phyloP scores from a whole-genome alignment of 192 early-diverging fungal species.

The Linnemannia hyalina region DNA sequence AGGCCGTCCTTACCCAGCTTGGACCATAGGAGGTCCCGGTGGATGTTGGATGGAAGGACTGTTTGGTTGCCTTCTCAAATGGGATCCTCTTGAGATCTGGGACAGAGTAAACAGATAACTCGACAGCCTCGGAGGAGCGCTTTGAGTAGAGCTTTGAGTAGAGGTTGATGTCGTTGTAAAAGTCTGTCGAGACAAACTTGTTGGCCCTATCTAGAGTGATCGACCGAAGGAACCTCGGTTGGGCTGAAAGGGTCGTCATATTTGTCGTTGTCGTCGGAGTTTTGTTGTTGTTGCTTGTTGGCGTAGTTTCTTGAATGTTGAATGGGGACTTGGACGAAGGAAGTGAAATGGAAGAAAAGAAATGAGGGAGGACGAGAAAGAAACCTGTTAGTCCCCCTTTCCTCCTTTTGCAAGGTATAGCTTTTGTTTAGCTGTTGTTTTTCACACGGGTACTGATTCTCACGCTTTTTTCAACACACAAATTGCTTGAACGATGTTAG shows the following conservation, averaged over 20 bases:
- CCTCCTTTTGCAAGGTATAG: too few species aligned
- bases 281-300: background rate
- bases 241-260: constrained; percentile 39
- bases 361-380: too few species aligned
- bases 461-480: background rate
- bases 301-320: background rate
- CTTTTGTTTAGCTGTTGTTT: background rate
- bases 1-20: constrained; percentile 71
- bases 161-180: constrained; percentile 68
- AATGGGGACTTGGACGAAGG: background rate
- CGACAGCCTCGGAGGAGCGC: constrained; percentile 65
- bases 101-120: constrained; percentile 74
- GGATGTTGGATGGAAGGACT: constrained; percentile 73
- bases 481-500: background rate
- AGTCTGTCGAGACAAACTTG: constrained; percentile 73
- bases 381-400: too few species aligned
- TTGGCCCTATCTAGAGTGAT: constrained; percentile 82
- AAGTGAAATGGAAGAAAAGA: too few species aligned
- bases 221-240: constrained; percentile 64
- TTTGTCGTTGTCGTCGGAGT: background rate
- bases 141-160: constrained; percentile 63
- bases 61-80: constrained; percentile 81
- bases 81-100: constrained; percentile 77
- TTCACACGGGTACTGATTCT: background rate
- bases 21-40: constrained; percentile 88